Evolutionary conservation across 2,329 filamentous ascomycete species (phyloP).

Genomic region (Fusarium compactum): DNA sequence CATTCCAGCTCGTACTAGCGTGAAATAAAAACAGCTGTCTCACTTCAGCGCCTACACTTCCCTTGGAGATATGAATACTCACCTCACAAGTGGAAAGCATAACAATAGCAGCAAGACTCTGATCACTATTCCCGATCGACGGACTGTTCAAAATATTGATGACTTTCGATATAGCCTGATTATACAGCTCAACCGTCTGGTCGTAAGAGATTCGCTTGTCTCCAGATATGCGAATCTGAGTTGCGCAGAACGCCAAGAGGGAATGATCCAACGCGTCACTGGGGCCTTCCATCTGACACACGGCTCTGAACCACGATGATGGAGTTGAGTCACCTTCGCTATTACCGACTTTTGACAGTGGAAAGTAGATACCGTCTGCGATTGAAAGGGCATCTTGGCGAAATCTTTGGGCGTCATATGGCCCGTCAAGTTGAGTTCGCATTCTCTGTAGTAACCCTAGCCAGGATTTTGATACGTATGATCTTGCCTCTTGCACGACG

Average conservation of each 20-base stretch:
- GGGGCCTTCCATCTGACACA: not conserved
- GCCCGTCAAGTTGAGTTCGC: not conserved
- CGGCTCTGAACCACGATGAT: not conserved
- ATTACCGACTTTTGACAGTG: rapidly evolving
- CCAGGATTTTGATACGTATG: rapidly evolving
- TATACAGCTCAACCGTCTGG: not conserved
- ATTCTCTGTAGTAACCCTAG: not conserved
- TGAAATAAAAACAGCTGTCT: not conserved
- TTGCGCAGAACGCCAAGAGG: conserved; percentile 9
- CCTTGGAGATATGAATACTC: rapidly evolving
- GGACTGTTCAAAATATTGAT: conserved; percentile 1
- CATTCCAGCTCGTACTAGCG: conserved; percentile 1
- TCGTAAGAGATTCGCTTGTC: not conserved
- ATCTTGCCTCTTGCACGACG: not conserved
- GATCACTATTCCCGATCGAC: not conserved
- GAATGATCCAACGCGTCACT: conserved; percentile 1
- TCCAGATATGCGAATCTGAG: conserved; percentile 4
- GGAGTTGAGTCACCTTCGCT: not conserved
- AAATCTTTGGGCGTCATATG: not conserved
- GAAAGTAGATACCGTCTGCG: not conserved
- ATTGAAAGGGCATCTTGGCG: not conserved
- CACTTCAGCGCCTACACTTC: rapidly evolving
- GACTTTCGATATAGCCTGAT: not conserved
- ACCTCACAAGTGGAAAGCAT: conserved; percentile 20
- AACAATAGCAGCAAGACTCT: conserved; percentile 4